These are phyloP conservation scores for Fistulinella prunicolor DNA, from an alignment of 768 basidiomycete genomes.

Conservation along the genomic window DNA sequence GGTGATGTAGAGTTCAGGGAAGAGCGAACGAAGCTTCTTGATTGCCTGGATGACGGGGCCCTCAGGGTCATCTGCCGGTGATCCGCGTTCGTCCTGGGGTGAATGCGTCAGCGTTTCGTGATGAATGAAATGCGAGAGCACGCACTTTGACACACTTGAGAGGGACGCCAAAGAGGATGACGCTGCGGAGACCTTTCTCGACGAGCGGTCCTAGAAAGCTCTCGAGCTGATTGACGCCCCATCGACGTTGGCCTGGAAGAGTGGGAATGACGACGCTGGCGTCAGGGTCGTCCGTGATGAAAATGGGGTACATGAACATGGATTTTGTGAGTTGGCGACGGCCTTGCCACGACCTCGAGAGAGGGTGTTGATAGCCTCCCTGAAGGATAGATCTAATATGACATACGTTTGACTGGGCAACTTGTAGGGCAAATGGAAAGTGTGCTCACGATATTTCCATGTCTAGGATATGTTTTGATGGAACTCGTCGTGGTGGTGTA, in stretches of 20 bases:
- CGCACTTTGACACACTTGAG: slow-evolving; percentile 71
- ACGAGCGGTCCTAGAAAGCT: slow-evolving; percentile 85
- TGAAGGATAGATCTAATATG: slow-evolving; percentile 68
- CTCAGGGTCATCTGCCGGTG: slow-evolving; percentile 82
- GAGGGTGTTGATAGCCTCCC: slow-evolving; percentile 92
- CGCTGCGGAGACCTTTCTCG: slow-evolving; percentile 83
- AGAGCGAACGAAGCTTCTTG: slow-evolving; percentile 68
- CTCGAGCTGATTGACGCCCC: slow-evolving; percentile 94
- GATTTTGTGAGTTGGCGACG: slow-evolving; percentile 76
- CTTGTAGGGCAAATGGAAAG: neutral
- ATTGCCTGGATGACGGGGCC: slow-evolving; percentile 97
- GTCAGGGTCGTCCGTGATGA: slow-evolving; percentile 92
- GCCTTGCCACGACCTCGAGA: slow-evolving; percentile 85
- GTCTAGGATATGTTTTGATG: neutral
- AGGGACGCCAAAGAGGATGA: slow-evolving; percentile 95
- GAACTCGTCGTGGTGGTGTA: neutral
- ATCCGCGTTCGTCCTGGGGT: slow-evolving; percentile 71
- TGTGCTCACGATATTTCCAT: slow-evolving; percentile 48
- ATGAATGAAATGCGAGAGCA: neutral
- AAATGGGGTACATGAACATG: slow-evolving; percentile 99
- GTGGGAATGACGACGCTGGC: slow-evolving; percentile 73
- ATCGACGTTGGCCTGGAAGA: slow-evolving; percentile 84
- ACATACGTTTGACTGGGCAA: slow-evolving; percentile 2
- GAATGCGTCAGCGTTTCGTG: neutral
- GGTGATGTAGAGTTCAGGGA: slow-evolving; percentile 85